Base-by-base conservation (phyloP, 768 basidiomycete genomes). In the Mycena capillaripes region DNA sequence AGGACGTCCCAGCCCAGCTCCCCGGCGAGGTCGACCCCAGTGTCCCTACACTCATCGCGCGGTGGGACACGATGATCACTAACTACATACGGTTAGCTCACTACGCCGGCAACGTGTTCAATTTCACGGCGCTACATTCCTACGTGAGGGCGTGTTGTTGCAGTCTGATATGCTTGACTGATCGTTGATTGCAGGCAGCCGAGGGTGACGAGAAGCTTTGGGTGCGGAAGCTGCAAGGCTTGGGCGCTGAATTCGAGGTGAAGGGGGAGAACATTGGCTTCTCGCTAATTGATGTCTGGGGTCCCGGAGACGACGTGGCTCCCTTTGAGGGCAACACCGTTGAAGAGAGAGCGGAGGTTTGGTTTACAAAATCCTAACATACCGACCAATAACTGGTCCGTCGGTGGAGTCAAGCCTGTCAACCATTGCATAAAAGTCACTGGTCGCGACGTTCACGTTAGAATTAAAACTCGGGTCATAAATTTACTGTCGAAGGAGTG, bases 261-360 rank as follows among this genome's bases (percentile, higher is more conserved):
- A 58, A 58, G 56, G 56, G 56, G 12, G 16, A 38, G n/a, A 36
- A 38, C 2, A 53, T 67, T 17, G 79, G 77, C 4, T 70, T 81
- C 29, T 76, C 77, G 9, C 48, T 76, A 21, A 70, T 72, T 6
- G 81, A 78, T 8, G 60, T 76, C 12, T 77, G 76, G 76, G 79
- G 76, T 57, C 63, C 75, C 27, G 74, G 73, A 9, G 55, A 50
- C 62, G 78, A 70, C 32, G 72, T 77, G 3, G 61, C 32, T 3
- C 64, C 66, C 21, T 78, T 76, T 8, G 30, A 55, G 9, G 79
- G 78, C 2, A 36, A 69, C 5, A 52, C 50, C 12, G 50, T 52
- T 29, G 50, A 52, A 29, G 50, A 52, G 50, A 8, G 50, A 27
- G 27, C 50, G 25, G 50, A 52, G 16, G 50, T 29, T 16, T 52